These are phyloP conservation scores for Hypholoma sublateritium DNA, from an alignment of 768 basidiomycete species.

Conservation along the genomic window DNA sequence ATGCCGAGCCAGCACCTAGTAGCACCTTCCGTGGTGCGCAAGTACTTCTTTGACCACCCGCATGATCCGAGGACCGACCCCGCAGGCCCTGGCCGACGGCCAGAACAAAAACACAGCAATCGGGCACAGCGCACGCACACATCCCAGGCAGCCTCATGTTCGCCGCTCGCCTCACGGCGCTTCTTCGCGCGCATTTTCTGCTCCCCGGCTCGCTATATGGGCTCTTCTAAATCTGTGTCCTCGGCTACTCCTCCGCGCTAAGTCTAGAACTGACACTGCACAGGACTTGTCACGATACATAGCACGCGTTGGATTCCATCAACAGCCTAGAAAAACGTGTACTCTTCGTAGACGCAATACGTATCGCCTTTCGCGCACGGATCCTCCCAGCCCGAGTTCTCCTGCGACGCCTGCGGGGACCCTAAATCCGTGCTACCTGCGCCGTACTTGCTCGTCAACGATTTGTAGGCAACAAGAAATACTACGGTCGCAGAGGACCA, in stretches of 20 bases:
- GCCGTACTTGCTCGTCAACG: constrained; percentile 29
- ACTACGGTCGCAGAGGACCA: constrained; percentile 23
- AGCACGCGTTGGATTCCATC: background rate
- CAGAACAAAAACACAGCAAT: too few species aligned
- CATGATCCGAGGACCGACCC: background rate
- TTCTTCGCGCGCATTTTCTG: background rate
- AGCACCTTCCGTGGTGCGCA: too few species aligned
- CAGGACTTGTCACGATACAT: background rate
- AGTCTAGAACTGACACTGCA: too few species aligned
- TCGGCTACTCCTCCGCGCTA: background rate
- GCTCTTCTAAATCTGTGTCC: background rate
- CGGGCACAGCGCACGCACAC: too few species aligned
- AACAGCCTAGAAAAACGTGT: constrained; percentile 19
- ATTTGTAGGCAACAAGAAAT: constrained; percentile 44
- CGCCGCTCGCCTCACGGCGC: background rate
- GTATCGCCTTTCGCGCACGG: constrained; percentile 60
- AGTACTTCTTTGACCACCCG: background rate
- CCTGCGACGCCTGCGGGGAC: constrained; percentile 13
- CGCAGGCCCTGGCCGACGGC: too few species aligned
- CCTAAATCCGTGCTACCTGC: constrained; percentile 19
- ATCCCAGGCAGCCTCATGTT: background rate
- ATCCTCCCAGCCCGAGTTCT: constrained; percentile 17
- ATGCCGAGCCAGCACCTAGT: background rate
- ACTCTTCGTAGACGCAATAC: constrained; percentile 75
- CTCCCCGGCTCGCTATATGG: too few species aligned